A percentile compares a stretch with the other conserved stretches of the same genome.
phyloP scores from a whole-genome alignment of 2,329 filamentous ascomycete species.

The Aspergillus flavus region DNA sequence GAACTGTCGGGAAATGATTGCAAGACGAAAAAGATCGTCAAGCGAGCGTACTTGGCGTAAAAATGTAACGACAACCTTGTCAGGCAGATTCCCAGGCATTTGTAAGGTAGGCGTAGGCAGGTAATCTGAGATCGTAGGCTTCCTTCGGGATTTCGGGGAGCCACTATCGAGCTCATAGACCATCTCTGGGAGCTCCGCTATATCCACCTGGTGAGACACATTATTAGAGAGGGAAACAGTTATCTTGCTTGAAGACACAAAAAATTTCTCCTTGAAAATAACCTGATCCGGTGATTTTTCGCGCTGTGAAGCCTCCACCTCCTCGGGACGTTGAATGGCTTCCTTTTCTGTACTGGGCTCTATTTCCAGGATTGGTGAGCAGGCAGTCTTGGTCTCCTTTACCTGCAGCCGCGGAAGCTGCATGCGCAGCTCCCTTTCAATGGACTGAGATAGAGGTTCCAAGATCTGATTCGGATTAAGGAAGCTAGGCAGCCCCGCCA shows the following conservation, averaged over 20 bases:
- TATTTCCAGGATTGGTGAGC: not conserved
- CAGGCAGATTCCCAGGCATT: slow-evolving; percentile 50
- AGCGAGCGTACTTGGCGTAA: slow-evolving; percentile 52
- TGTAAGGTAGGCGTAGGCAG: slow-evolving; percentile 22
- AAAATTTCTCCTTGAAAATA: slow-evolving; percentile 28
- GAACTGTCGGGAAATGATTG: slow-evolving; percentile 58
- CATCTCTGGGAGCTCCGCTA: slow-evolving; percentile 23
- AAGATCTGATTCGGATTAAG: slow-evolving; percentile 15
- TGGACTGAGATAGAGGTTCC: slow-evolving; percentile 22
- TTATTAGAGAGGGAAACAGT: slow-evolving; percentile 17
- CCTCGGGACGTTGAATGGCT: not conserved
- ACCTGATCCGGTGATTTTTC: slow-evolving; percentile 3
- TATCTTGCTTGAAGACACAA: slow-evolving; percentile 24
- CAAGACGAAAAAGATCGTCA: slow-evolving; percentile 58
- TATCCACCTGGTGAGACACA: slow-evolving; percentile 24
- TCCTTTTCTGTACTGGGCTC: slow-evolving; percentile 3
- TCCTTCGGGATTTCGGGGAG: slow-evolving; percentile 19
- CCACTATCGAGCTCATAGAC: slow-evolving; percentile 39
- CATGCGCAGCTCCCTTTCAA: slow-evolving; percentile 26
- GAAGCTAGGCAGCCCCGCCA: slow-evolving; percentile 16
- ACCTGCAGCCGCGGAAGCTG: slow-evolving; percentile 30
- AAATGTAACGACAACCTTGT: slow-evolving; percentile 56
- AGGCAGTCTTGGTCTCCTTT: slow-evolving; percentile 14
- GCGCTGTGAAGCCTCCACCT: not conserved
- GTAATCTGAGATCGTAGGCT: slow-evolving; percentile 18